Base-by-base conservation (phyloP, 1,284 basidiomycete species). In the Cystobasidium slooffiae region DNA sequence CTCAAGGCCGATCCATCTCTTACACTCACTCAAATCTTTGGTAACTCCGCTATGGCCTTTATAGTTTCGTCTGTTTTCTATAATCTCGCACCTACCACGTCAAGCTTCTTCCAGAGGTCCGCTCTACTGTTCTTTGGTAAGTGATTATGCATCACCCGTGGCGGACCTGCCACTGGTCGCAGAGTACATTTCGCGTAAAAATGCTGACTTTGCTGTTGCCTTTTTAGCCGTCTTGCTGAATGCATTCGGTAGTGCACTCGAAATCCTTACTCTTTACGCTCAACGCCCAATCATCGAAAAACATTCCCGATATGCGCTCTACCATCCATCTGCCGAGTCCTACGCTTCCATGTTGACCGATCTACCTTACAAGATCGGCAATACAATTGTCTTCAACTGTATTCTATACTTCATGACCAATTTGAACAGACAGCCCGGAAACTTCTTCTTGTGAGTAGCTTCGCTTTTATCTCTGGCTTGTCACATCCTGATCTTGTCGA, bases 91-190 rank as follows among this genome's bases (percentile, higher is more conserved):
- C 78, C 86, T 12, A 89, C 90, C 0, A 88, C 92, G 8, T 86
- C 86, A 49, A 92, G 93, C 47, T 91, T 90, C 0, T 96, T 95
- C 83, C 93, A 92, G n/a, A 88, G 93, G 76, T 93, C 92, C 37
- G 88, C 91, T 82, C 88, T 92, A 10, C 75, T 78, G 43, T 80
- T 81, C 74, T 77, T 85, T 62, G 89, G 88, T 65, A 83, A 94
- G 75, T 82, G 94, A 44, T 89, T 90, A 22, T 78, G 83, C 74
- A 82, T 80, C 62, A 75, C 62, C 64, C 84, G 85, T 78, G 88
- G 88, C 18, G 85, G 84, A 55, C 94, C 90, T 81, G 87, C 89
- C 75, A 88, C 94, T 83, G 94, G 92, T 81, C 87, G 91, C 31
- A 90, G 76, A 92, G 0, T 86, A 80, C 31, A 31, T 31, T 31